Base-by-base conservation (phyloP, 169 alveolate species). In the Plasmodium billcollinsi region DNA sequence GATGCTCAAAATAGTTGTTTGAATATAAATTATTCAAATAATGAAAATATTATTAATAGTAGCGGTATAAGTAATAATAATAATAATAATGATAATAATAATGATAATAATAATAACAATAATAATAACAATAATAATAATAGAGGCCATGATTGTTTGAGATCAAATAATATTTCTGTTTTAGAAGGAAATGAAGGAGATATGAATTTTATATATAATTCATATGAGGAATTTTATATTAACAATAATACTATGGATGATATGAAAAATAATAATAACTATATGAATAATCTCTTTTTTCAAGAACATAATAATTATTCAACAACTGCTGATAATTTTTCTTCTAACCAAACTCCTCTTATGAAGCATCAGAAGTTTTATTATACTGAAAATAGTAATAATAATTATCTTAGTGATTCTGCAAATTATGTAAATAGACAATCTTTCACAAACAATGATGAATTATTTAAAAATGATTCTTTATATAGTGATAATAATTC, bases 271-370 rank as follows among this genome's bases (percentile, higher is more conserved):
- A 66, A 49, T 50, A 78, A 54, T 43, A 63, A 66, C 33, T 65
- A 59, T 59, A 11, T 78, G n/a, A 65, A 49, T 59, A 78, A 78
- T 52, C 43, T 66, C 20, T 78, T 78, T 66, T 56, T 66, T 15
- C 75, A 78, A 14, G 75, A 78, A 15, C 74, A 56, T 21, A 78
- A 78, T 24, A 52, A 65, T 20, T 78, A 78, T 26, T n/a, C 89
- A n/a, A 14, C 67, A 9, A 45, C 45, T 78, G 54, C 72, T 26
- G 89, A 78, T 65, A 65, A 66, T 52, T 78, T 50, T n/a, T 24
- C 70, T 33, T 65, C 65, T 59, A 78, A 24, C 21, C 89, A 78
- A 21, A 66, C 78, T 4, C 59, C 89, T 15, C 73, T 39, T 15
- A 65, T 49, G 2, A 47, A 78, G 45, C 26, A 29, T 18, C 78